A percentile compares a stretch with the other conserved stretches of the same genome.
phyloP scores from a whole-genome alignment of 768 basidiomycete genomes.

The Collybiopsis confluens region DNA sequence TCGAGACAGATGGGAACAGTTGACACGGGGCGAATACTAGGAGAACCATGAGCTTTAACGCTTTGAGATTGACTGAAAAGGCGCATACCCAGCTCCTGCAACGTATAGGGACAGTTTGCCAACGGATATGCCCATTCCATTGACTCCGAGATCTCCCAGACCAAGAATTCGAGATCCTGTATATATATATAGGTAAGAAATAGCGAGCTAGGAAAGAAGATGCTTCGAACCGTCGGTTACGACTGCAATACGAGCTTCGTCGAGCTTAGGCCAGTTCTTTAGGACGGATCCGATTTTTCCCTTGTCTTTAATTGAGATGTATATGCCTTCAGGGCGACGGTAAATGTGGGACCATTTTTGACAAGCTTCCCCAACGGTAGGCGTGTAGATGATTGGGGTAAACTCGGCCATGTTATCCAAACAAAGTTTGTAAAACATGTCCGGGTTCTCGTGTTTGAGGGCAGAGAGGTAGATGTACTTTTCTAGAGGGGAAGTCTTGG shows the following conservation, averaged over 20 bases:
- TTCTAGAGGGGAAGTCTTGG: conserved; percentile 71
- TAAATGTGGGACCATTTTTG: conserved; percentile 79
- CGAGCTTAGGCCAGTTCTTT: conserved; percentile 63
- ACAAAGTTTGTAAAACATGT: conserved; percentile 77
- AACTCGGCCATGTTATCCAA: conserved; percentile 65
- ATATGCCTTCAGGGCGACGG: conserved; percentile 72
- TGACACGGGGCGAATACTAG: conserved; percentile 69
- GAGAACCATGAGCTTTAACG: conserved; percentile 2
- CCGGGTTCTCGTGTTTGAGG: conserved; percentile 67
- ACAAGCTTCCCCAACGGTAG: conserved; percentile 90
- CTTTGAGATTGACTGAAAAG: conserved; percentile 1
- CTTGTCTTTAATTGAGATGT: conserved; percentile 78
- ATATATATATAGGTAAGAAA: conserved; percentile 2
- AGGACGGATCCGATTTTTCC: conserved; percentile 72
- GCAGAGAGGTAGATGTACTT: conserved; percentile 83
- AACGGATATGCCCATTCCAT: conserved; percentile 77
- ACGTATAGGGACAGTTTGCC: conserved; percentile 92
- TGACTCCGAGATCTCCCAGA: conserved; percentile 15
- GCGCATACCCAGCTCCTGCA: conserved; percentile 77
- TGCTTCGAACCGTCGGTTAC: conserved; percentile 75
- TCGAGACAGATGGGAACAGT: conserved; percentile 84
- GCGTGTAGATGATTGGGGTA: conserved; percentile 86
- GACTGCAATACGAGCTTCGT: conserved; percentile 83
- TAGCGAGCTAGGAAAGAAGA: background rate
- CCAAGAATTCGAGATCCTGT: conserved; percentile 75